Evolutionary conservation across 2,329 filamentous ascomycete species (phyloP).

Genomic region (Cladosporium sp.): DNA sequence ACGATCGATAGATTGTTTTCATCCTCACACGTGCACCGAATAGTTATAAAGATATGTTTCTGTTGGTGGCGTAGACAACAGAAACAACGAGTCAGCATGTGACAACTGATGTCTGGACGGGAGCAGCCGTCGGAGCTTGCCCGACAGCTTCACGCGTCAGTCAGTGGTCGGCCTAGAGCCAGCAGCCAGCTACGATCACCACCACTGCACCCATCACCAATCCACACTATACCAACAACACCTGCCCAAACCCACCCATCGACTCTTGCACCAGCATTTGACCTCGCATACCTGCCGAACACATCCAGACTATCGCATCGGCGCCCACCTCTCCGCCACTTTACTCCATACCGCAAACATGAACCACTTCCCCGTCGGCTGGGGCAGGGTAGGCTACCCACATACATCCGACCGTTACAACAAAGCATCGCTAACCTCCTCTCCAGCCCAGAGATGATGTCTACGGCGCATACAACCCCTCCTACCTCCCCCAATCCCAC

Average conservation of each 20-base stretch:
- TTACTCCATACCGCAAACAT: slow-evolving; percentile 37
- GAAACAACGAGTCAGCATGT: background rate
- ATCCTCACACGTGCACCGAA: background rate
- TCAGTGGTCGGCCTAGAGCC: slow-evolving; percentile 1
- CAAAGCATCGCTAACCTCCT: slow-evolving; percentile 32
- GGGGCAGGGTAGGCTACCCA: slow-evolving; percentile 53
- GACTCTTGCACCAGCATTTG: background rate
- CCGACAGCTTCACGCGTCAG: slow-evolving; percentile 5
- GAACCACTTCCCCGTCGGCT: slow-evolving; percentile 61
- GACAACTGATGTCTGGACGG: background rate
- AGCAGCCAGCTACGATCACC: background rate
- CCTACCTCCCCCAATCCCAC: slow-evolving; percentile 66
- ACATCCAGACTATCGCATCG: background rate
- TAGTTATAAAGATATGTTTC: background rate
- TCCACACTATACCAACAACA: background rate
- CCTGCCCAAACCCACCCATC: background rate
- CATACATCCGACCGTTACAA: slow-evolving; percentile 21
- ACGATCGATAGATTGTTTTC: too few species aligned
- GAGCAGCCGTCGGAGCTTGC: background rate
- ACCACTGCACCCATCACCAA: background rate
- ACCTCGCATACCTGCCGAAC: background rate
- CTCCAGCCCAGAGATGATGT: slow-evolving; percentile 90
- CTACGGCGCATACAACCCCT: slow-evolving; percentile 86
- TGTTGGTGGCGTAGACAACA: too few species aligned
- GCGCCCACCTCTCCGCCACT: background rate